phyloP scores from a whole-genome alignment of 169 alveolate species.

The Plasmodium ovale region DNA sequence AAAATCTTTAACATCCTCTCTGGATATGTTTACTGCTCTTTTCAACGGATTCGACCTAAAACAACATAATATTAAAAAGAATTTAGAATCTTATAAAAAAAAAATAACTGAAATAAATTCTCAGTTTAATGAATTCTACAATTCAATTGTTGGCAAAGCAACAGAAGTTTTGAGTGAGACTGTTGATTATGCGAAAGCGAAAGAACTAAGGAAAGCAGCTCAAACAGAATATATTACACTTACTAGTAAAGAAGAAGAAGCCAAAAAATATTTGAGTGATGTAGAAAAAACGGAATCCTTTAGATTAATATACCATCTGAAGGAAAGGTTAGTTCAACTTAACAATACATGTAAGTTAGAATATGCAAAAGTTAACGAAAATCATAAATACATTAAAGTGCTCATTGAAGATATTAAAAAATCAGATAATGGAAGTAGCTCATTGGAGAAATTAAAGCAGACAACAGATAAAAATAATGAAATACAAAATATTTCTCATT shows the following conservation, averaged over 20 bases:
- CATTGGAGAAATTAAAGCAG: neutral
- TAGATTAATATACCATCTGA: neutral
- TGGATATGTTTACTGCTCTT: neutral
- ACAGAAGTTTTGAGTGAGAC: neutral
- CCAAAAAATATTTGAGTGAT: slow-evolving; percentile 13
- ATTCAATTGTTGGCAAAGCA: neutral
- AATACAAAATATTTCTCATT: neutral
- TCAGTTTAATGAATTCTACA: neutral
- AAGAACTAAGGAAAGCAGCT: neutral
- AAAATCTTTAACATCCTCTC: neutral
- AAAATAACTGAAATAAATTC: neutral
- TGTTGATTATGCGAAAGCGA: neutral
- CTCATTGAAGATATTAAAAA: slow-evolving; percentile 6
- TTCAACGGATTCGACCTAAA: slow-evolving; percentile 1
- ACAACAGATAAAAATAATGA: neutral
- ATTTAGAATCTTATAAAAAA: neutral
- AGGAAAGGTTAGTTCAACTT: neutral
- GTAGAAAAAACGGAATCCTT: slow-evolving; percentile 3
- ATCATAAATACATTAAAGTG: neutral
- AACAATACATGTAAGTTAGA: neutral
- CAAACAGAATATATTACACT: slow-evolving; percentile 5
- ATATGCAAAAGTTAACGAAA: slow-evolving; percentile 7
- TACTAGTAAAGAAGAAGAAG: neutral
- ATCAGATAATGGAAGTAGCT: neutral
- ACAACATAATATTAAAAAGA: neutral